Evolutionary conservation across 192 early-diverging fungal genomes (phyloP).

Genomic region (Entomortierella beljakovae): DNA sequence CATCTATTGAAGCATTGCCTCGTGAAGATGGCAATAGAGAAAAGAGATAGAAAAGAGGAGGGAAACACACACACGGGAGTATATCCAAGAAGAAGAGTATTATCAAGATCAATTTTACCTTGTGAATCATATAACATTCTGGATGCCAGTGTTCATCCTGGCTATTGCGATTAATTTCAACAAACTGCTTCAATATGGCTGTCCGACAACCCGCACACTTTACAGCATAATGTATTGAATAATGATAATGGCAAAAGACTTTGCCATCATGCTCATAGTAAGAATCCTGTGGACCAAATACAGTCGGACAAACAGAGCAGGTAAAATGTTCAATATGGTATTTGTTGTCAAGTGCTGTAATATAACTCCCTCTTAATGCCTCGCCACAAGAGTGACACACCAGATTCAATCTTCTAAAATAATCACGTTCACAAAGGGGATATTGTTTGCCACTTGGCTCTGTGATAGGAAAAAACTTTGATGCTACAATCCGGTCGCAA

Average conservation of each 20-base stretch:
- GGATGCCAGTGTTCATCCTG: slow-evolving; percentile 97
- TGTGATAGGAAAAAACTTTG: slow-evolving; percentile 86
- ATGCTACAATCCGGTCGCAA: slow-evolving; percentile 79
- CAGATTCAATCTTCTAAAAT: slow-evolving; percentile 83
- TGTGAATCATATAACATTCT: slow-evolving; percentile 99
- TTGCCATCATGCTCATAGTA: slow-evolving; percentile 95
- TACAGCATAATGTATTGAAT: slow-evolving; percentile 87
- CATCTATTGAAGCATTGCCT: slow-evolving; percentile 1
- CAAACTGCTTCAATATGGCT: slow-evolving; percentile 95
- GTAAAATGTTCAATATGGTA: slow-evolving; percentile 99
- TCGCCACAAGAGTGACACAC: slow-evolving; percentile 88
- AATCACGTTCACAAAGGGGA: slow-evolving; percentile 90
- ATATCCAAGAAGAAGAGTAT: neutral
- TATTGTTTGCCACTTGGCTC: slow-evolving; percentile 63
- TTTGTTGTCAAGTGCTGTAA: slow-evolving; percentile 91
- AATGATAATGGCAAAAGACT: slow-evolving; percentile 96
- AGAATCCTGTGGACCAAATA: slow-evolving; percentile 95
- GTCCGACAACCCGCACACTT: slow-evolving; percentile 96
- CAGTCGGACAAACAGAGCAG: slow-evolving; percentile 90
- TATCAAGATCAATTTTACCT: slow-evolving; percentile 61
- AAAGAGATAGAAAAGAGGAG: slow-evolving; percentile 1
- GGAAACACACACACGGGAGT: neutral
- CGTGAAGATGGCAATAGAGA: neutral
- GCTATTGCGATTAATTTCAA: slow-evolving; percentile 88
- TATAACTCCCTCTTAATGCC: slow-evolving; percentile 90